Percentiles rank a stretch among this genome's conserved stretches.
Evolutionary conservation across 306 rosid species (phyloP).

Genomic region (Acacia acuminata): DNA sequence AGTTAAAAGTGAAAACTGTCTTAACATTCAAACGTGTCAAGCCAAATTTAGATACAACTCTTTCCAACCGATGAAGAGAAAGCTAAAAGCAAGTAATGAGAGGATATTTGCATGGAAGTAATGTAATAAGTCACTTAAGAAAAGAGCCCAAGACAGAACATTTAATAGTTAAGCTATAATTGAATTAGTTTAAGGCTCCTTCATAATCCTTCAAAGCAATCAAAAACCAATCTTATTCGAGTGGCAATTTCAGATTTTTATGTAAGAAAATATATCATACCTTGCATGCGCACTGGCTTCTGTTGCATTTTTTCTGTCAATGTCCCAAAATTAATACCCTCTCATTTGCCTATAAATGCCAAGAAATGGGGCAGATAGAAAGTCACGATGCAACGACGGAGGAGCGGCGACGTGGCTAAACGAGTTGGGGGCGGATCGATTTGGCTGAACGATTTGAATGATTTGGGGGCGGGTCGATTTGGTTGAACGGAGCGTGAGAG

Average conservation of each 20-base stretch:
- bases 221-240: neutral
- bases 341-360: too few relatives aligned
- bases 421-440: too few relatives aligned
- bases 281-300: conserved; percentile 30
- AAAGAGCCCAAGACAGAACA: neutral
- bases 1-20: neutral
- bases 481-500: too few relatives aligned
- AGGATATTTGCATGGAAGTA: conserved; percentile 6
- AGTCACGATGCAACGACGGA: too few relatives aligned
- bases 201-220: too few relatives aligned
- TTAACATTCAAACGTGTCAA: neutral
- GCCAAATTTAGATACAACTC: neutral
- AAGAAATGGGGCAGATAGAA: too few relatives aligned
- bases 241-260: conserved; percentile 5
- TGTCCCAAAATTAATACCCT: conserved; percentile 8
- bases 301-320: conserved; percentile 33
- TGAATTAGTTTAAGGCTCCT: too few relatives aligned
- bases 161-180: neutral
- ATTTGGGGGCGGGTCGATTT: too few relatives aligned
- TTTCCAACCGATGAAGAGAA: neutral
- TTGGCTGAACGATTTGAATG: too few relatives aligned
- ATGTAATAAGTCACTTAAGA: neutral
- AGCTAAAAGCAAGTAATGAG: conserved; percentile 1
- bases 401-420: too few relatives aligned
- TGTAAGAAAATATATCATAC: conserved; percentile 29